Conservation (phyloP, 805 yeast species). For the Lachancea fermentati region DNA sequence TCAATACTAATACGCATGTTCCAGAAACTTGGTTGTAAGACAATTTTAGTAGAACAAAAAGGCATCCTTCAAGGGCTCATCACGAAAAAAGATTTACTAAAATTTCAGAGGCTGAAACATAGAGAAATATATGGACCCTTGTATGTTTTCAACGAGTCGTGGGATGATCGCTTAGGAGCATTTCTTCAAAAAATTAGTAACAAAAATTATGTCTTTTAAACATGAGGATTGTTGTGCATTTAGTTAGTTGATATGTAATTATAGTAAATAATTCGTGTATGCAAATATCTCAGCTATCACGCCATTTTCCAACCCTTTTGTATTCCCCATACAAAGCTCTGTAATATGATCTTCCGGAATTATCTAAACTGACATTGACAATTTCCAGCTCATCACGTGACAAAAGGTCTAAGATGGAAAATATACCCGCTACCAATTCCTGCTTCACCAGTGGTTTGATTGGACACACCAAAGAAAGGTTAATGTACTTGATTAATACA, state of each 20-base stretch:
- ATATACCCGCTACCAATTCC: slow-evolving; percentile 50
- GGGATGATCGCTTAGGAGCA: slow-evolving; percentile 13
- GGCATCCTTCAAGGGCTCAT: slow-evolving; percentile 69
- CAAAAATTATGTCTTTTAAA: neutral
- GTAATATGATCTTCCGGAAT: slow-evolving; percentile 62
- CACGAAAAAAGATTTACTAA: slow-evolving; percentile 76
- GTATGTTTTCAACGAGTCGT: slow-evolving; percentile 19
- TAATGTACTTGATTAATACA: slow-evolving; percentile 53
- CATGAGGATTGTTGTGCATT: neutral
- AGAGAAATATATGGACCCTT: slow-evolving; percentile 27
- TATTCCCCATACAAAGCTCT: slow-evolving; percentile 66
- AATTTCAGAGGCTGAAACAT: slow-evolving; percentile 43
- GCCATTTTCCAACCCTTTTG: slow-evolving; percentile 78
- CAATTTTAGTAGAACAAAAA: slow-evolving; percentile 56
- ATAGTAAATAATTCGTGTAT: neutral
- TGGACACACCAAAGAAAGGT: slow-evolving; percentile 44
- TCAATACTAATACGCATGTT: slow-evolving; percentile 64
- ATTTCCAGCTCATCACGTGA: slow-evolving; percentile 60
- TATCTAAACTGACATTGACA: slow-evolving; percentile 61
- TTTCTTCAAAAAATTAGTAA: slow-evolving; percentile 10
- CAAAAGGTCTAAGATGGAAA: slow-evolving; percentile 59
- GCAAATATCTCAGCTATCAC: slow-evolving; percentile 38
- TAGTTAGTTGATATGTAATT: neutral
- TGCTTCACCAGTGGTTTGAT: slow-evolving; percentile 44
- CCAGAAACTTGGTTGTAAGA: slow-evolving; percentile 72